Base-by-base conservation (phyloP, 257 asterid species). In the Scutellaria baicalensis region DNA sequence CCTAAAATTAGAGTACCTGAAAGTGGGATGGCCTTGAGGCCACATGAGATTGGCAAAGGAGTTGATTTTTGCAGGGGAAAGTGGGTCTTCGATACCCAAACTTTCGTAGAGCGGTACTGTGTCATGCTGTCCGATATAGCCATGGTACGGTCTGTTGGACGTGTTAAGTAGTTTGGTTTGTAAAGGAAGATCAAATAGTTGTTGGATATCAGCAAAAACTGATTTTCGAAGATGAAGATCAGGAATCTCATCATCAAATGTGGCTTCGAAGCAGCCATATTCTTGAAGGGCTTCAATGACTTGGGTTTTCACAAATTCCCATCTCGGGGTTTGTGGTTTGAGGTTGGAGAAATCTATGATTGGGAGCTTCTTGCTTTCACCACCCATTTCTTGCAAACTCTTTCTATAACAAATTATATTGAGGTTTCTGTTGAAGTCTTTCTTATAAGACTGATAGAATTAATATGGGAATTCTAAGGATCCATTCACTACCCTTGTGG, bases 111-210 rank as follows among this genome's bases (percentile, higher is more conserved):
- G 83, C 3, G 90, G 92, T 20, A 82, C 83, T 14, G 47, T 14
- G 0, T 86, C 62, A 55, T 77, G 66, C 17, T 84, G 93, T 14
- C 96, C 93, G 14, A 86, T 78, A 27, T 89, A 89, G 21, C 91
- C 93, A 60, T 81, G 89, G 74, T 73, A 83, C 20, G 86, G 88
- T 50, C 79, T 88, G 64, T 70, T 73, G 20, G 88, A 80, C 47
- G 70, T 73, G 75, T 84, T 88, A 6, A 73, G 80, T 8, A 82
- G 0, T 54, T 86, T 88, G 54, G 43, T 64, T 51, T 76, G 78
- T 4, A 86, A 52, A 67, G 95, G 95, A 62, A 88, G 92, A 79
- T 80, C 82, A 14, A 89, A 86, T 1, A 89, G 84, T 65, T 82
- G 77, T 38, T 78, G 59, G 6, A 69, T 69, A 1, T 69, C 77